These are phyloP conservation scores for Nematocida minor DNA, from an alignment of 371 early-diverging fungal species.

Conservation along the genomic window DNA sequence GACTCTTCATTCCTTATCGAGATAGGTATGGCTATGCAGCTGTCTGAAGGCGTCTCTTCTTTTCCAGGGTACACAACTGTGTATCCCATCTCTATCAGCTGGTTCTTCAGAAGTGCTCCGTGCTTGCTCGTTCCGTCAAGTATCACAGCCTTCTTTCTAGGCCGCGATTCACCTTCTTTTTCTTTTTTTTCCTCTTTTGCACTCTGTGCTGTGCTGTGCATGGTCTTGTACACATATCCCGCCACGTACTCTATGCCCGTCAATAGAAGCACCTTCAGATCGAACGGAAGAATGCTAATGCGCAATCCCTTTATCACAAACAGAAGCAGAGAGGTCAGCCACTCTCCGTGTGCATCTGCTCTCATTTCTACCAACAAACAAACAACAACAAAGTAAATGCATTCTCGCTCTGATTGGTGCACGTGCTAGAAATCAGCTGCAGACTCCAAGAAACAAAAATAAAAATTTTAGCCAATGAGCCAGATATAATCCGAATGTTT, in stretches of 20 bases:
- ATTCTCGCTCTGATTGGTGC: no score
- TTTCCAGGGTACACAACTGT: slow-evolving; percentile 19
- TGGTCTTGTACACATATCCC: not conserved
- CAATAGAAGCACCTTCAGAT: slow-evolving; percentile 19
- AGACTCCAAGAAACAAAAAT: not conserved
- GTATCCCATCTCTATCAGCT: slow-evolving; percentile 9
- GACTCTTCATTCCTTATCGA: slow-evolving; percentile 38
- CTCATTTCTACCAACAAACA: not conserved
- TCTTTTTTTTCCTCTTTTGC: not conserved
- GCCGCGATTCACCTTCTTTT: not conserved
- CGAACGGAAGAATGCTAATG: slow-evolving; percentile 15
- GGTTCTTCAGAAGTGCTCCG: not conserved
- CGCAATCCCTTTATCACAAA: not conserved
- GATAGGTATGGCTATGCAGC: not conserved
- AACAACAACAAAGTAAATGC: not conserved
- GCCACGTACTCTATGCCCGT: not conserved
- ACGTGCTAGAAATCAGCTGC: no score
- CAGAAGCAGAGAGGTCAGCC: not conserved
- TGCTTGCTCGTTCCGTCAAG: not conserved
- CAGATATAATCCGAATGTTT: slow-evolving; percentile 1
- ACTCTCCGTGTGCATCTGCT: not conserved
- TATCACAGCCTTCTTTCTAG: not conserved
- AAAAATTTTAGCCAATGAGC: not conserved
- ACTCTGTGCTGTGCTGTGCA: not conserved
- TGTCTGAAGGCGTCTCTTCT: not conserved